Base-by-base conservation (phyloP, 129 eudicot genomes). In the Cynara cardunculus region DNA sequence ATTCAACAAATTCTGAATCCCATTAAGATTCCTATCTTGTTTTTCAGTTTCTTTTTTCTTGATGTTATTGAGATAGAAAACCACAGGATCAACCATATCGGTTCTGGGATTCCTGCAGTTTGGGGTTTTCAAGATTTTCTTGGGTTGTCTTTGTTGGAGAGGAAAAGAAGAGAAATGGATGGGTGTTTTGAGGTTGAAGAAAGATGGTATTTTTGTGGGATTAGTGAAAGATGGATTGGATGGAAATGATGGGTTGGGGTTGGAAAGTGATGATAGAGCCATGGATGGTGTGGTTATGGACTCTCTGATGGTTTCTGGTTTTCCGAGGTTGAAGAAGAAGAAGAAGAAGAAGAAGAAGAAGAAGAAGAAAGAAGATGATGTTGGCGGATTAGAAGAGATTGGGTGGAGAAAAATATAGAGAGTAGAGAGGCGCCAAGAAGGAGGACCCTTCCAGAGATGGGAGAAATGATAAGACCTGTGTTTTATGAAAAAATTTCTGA, bases 1-100 rank as follows among this genome's bases (percentile, higher is more conserved):
- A 78, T 81, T 70, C 72, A 81, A 24, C 91, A 90, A 80, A 25
- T 85, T 75, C 28, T 76, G 81, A 28, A 80, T 64, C 82, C 85
- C 78, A 26, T 21, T 44, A 19, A 62, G 28, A 8, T 5, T 62
- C 16, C 21, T 9, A 28, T 11, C 84, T 85, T 49, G 75, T 68
- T 72, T 84, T 74, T 66, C 77, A 74, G 67, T 11, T 79, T 62
- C 44, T 34, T 73, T 74, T 46, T 86, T 89, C 83, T 87, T 86
- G 74, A 67, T n/a, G 68, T 83, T 81, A 21, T 62, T 39, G 11
- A 80, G 85, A 69, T 73, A 79, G 76, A 72, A 71, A 18, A 83
- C 78, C 78, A 83, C 79, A 26, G 86, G 86, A 78, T 83, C 86
- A 28, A 62, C 86, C 74, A 71, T 64, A 30, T 72, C 78, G 1